Evolutionary conservation across 179 eudicot genomes (phyloP).

Genomic region (Beta lomatogona): DNA sequence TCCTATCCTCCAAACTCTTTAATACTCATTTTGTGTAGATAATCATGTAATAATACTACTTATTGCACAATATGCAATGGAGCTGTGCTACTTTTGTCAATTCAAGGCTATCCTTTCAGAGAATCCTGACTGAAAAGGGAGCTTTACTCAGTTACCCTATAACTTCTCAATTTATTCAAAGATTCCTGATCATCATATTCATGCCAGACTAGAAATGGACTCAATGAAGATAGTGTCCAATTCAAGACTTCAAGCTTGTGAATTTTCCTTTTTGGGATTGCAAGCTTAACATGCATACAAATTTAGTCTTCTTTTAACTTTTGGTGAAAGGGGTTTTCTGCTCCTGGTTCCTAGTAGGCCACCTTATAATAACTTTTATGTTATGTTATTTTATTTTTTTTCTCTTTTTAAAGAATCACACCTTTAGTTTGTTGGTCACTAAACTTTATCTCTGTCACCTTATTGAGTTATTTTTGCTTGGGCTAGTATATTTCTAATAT

Average conservation of each 20-base stretch:
- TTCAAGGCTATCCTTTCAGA: background rate
- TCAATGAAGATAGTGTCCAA: background rate
- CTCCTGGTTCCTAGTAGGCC: background rate
- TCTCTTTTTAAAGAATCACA: too few species aligned
- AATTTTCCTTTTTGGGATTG: background rate
- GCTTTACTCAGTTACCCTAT: background rate
- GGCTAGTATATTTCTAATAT: too few species aligned
- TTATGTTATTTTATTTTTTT: too few species aligned
- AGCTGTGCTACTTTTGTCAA: background rate
- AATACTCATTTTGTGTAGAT: background rate
- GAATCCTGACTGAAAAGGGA: background rate
- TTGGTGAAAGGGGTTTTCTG: background rate
- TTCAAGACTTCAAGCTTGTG: background rate
- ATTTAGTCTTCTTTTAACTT: background rate
- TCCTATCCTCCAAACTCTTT: too few species aligned
- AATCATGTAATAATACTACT: background rate
- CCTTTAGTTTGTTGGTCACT: too few species aligned
- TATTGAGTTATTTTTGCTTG: too few species aligned
- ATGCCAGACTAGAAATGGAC: background rate
- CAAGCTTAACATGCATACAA: background rate
- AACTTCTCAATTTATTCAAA: background rate
- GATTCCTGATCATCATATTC: background rate
- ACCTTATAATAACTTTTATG: too few species aligned
- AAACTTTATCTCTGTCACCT: too few species aligned
- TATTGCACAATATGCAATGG: conserved; percentile 5